Evolutionary conservation across 306 rosid genomes (phyloP).

Genomic region (Spatholobus suberectus): DNA sequence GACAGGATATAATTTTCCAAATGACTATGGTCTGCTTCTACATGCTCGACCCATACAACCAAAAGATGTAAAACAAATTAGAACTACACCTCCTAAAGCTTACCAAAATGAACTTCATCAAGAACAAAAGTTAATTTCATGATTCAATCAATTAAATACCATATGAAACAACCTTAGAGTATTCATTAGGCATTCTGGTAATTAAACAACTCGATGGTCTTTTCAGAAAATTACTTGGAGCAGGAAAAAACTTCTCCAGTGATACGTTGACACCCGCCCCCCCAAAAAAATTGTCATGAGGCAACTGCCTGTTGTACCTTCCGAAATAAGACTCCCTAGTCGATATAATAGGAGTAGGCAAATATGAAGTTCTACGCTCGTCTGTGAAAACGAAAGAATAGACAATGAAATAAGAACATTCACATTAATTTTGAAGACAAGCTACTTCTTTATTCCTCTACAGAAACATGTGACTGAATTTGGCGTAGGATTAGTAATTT

Average conservation of each 20-base stretch:
- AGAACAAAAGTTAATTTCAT: neutral
- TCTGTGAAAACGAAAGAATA: conserved; percentile 21
- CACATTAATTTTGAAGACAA: neutral
- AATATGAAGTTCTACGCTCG: conserved; percentile 56
- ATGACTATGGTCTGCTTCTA: conserved; percentile 49
- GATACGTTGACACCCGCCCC: conserved; percentile 59
- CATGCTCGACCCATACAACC: conserved; percentile 77
- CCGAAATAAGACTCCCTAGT: conserved; percentile 54
- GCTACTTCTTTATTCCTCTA: neutral
- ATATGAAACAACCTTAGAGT: conserved; percentile 43
- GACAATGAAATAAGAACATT: neutral
- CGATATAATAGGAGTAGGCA: conserved; percentile 48
- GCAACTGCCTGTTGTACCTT: conserved; percentile 55
- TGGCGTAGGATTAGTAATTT: too few relatives aligned
- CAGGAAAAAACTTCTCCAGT: conserved; percentile 50
- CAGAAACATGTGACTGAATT: neutral
- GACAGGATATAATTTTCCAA: conserved; percentile 35
- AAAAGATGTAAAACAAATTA: neutral
- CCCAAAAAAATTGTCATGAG: conserved; percentile 48
- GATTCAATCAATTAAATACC: neutral
- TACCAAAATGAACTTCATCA: neutral
- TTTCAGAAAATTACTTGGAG: conserved; percentile 34
- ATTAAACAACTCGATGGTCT: conserved; percentile 70
- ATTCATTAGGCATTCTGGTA: conserved; percentile 38
- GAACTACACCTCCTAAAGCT: neutral